Base-by-base conservation (phyloP, 805 yeast species). In the Jamesozyma lodderae region DNA sequence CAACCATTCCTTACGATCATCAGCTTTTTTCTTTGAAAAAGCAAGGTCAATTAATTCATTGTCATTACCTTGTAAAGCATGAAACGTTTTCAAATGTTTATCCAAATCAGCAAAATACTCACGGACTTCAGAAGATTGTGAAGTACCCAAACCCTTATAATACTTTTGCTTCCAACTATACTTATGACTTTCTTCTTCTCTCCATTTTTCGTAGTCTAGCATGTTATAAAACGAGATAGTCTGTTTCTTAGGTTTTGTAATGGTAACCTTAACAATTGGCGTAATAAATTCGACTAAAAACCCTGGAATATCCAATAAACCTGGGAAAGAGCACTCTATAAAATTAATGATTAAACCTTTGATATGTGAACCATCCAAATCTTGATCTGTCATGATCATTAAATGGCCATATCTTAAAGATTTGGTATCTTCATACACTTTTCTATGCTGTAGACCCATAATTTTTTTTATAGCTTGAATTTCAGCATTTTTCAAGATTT, bases 341-440 rank as follows among this genome's bases (percentile, higher is more conserved):
- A 92, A 92, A 59, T 92, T 92, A 53, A 92, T 92, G 41, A 92
- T 75, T 48, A 92, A 72, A 47, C 98, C 98, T 59, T 92, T 92
- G 59, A 92, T 92, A 67, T 92, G 98, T 14, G 95, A 82, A 44
- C 98, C 98, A 71, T 92, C 98, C 51, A 88, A 95, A 85, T 92
- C 98, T 65, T 92, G 98, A 81, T 92, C 98, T 6, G 98, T 87
- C 97, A 92, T 92, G 57, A 92, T 87, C 97, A 92, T 92, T 36
- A 92, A 73, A 59, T 87, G 95, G 26, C 98, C 98, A 56, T 92
- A 92, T 59, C 98, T 77, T 45, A 92, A 67, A 4, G 81, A 77
- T 41, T 74, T 73, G 13, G 82, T 68, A 46, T 79, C 81, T 16
- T 77, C 79, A 57, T 92, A 92, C 31, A 68, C 69, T 63, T 86